Evolutionary conservation across 441 rosid species (phyloP).

Genomic region (Adansonia rubrostipa): DNA sequence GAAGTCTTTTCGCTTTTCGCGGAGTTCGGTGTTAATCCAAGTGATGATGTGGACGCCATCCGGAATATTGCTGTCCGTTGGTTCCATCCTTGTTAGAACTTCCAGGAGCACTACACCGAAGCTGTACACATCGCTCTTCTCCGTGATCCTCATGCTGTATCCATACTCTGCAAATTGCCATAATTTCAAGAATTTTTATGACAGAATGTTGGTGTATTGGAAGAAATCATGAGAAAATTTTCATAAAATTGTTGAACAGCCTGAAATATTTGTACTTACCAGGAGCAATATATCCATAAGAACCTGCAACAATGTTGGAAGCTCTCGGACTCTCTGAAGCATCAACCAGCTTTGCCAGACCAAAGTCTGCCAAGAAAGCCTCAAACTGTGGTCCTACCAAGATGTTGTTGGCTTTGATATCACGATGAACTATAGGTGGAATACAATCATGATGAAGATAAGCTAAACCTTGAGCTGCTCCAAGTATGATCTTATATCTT

Average conservation of each 20-base stretch:
- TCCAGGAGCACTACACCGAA: constrained; percentile 84
- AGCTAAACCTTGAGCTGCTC: constrained; percentile 70
- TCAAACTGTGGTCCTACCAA: constrained; percentile 67
- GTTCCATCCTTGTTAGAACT: constrained; percentile 79
- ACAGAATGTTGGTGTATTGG: too few relatives aligned
- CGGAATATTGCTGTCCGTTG: constrained; percentile 62
- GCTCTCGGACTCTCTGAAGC: constrained; percentile 50
- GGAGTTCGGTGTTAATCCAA: constrained; percentile 74
- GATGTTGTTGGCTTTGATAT: constrained; percentile 73
- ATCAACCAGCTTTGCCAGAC: constrained; percentile 65
- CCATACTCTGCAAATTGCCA: constrained; percentile 62
- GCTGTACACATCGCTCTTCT: constrained; percentile 89
- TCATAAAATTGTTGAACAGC: background rate
- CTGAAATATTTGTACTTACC: constrained; percentile 44
- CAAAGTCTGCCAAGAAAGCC: constrained; percentile 71
- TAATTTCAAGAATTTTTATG: too few relatives aligned
- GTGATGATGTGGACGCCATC: constrained; percentile 69
- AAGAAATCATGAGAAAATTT: too few relatives aligned
- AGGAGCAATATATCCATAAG: constrained; percentile 81
- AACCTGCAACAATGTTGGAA: constrained; percentile 63
- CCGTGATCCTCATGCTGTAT: constrained; percentile 76
- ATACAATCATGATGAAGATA: constrained; percentile 76
- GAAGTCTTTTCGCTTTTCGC: constrained; percentile 45
- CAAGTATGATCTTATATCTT: constrained; percentile 64
- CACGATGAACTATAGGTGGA: constrained; percentile 71